phyloP scores from a whole-genome alignment of 2,329 filamentous ascomycete species.

The Sporothrix humicola region DNA sequence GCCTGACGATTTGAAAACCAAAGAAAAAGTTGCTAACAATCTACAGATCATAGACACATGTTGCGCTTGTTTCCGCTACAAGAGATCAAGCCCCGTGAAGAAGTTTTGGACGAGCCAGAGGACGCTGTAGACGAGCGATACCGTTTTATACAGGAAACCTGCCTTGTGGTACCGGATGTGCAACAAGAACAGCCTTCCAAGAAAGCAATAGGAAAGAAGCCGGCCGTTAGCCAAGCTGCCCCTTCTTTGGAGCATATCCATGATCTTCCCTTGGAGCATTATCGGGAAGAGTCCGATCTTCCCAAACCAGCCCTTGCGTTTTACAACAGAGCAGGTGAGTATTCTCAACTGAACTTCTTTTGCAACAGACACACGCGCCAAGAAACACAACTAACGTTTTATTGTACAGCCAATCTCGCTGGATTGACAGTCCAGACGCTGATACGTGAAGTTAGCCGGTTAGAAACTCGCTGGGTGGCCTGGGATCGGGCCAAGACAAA shows the following conservation, averaged over 20 bases:
- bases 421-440: constrained; percentile 47
- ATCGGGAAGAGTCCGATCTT: constrained; percentile 51
- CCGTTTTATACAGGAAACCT: constrained; percentile 30
- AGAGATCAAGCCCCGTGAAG: constrained; percentile 8
- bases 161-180: constrained; percentile 14
- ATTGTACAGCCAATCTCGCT: constrained; percentile 41
- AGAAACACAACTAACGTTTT: too few relatives aligned
- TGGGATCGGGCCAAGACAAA: constrained; percentile 41
- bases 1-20: too few relatives aligned
- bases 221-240: not conserved
- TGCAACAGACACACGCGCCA: too few relatives aligned
- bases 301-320: constrained; percentile 50
- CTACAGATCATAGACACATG: constrained; percentile 29
- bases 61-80: constrained; percentile 35
- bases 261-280: constrained; percentile 42
- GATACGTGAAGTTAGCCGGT: constrained; percentile 45
- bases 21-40: not conserved
- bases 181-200: not conserved
- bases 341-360: too few relatives aligned
- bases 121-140: constrained; percentile 32
- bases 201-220: not conserved
- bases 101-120: constrained; percentile 35
- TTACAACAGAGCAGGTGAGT: constrained; percentile 50
- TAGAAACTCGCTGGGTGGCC: constrained; percentile 47
- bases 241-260: not conserved